Evolutionary conservation across 129 eudicot genomes (phyloP).

Genomic region (Lactuca sativa): DNA sequence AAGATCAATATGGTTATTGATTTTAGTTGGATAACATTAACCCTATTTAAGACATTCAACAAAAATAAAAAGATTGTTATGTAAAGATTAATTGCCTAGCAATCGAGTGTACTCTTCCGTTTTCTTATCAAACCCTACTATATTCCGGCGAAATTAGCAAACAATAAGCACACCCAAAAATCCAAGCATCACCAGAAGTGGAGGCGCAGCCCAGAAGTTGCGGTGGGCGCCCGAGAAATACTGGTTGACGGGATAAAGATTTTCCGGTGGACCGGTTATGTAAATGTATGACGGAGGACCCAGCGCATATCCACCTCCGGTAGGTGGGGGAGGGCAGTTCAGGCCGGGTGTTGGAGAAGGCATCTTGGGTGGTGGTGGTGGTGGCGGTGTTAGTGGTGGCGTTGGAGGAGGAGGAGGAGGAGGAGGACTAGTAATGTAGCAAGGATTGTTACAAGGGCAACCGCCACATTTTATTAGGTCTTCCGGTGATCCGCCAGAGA

Average conservation of each 20-base stretch:
- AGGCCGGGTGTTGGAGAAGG: constrained; percentile 38
- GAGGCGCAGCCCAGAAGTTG: constrained; percentile 23
- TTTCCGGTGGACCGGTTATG: constrained; percentile 70
- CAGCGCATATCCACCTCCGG: constrained; percentile 15
- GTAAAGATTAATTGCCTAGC: background rate
- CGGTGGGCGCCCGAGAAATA: constrained; percentile 34
- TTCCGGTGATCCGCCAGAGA: constrained; percentile 32
- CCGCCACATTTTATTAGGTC: constrained; percentile 65
- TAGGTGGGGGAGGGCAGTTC: constrained; percentile 72
- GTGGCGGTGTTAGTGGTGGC: constrained; percentile 32
- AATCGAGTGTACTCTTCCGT: background rate
- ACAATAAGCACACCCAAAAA: constrained; percentile 20
- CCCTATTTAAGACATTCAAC: background rate
- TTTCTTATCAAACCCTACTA: constrained; percentile 2
- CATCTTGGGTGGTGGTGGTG: constrained; percentile 46
- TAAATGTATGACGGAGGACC: constrained; percentile 41
- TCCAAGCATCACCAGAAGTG: constrained; percentile 33
- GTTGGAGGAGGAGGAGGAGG: constrained; percentile 50
- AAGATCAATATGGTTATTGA: background rate
- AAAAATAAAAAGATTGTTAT: too few species aligned
- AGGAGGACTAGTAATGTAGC: constrained; percentile 27
- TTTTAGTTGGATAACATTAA: background rate
- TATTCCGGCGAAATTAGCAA: background rate
- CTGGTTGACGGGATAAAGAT: constrained; percentile 56
- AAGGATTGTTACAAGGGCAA: constrained; percentile 72